A percentile compares a stretch with the other conserved stretches of the same genome.
These are phyloP conservation scores for Cydonia oblonga DNA, from an alignment of 331 rosid species.

Conservation along the genomic window DNA sequence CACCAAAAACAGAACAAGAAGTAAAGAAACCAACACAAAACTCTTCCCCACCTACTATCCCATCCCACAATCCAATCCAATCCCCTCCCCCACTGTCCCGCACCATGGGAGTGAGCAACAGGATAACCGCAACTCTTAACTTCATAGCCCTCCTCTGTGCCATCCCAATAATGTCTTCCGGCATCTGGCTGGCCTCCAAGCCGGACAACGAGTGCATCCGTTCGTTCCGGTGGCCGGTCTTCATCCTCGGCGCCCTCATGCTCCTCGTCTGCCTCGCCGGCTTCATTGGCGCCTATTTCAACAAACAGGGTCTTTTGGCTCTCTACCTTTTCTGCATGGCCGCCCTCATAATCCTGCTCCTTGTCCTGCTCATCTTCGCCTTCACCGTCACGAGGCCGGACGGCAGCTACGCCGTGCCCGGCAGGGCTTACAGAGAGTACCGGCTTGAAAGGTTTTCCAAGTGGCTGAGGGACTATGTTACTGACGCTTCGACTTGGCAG, in stretches of 20 bases:
- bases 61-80: background rate
- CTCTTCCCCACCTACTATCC: background rate
- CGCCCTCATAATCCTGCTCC: conserved; percentile 45
- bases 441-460: conserved; percentile 42
- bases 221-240: conserved; percentile 64
- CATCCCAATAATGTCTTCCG: conserved; percentile 63
- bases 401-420: conserved; percentile 49
- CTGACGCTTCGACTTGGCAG: conserved; percentile 40
- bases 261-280: conserved; percentile 59
- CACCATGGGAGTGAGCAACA: conserved; percentile 83
- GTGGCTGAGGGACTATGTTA: conserved; percentile 59
- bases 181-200: conserved; percentile 78
- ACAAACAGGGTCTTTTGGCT: conserved; percentile 64
- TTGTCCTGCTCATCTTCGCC: conserved; percentile 51
- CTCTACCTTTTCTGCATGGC: conserved; percentile 81
- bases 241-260: conserved; percentile 51
- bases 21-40: background rate
- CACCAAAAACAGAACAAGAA: background rate
- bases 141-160: conserved; percentile 58
- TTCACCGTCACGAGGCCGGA: conserved; percentile 52
- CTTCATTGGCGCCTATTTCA: conserved; percentile 72
- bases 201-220: conserved; percentile 68
- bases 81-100: background rate
- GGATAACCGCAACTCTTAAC: conserved; percentile 54
- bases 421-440: conserved; percentile 45